phyloP scores from a whole-genome alignment of 2,329 filamentous ascomycete genomes.

The Colletotrichum viniferum region DNA sequence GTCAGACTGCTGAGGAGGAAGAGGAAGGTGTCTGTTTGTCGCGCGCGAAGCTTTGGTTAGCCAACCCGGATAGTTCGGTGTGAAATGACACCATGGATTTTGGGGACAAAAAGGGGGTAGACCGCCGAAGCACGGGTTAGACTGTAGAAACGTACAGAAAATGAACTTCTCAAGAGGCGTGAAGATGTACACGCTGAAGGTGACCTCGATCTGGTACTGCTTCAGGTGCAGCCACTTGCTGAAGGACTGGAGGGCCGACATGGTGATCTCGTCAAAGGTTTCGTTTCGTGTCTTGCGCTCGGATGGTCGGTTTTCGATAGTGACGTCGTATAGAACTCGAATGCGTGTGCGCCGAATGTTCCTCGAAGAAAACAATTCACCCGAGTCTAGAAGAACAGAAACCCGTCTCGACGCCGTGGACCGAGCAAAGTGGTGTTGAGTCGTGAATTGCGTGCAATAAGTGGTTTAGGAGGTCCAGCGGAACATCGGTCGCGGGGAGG shows the following conservation, averaged over 20 bases:
- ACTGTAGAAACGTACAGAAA: slow-evolving; percentile 74
- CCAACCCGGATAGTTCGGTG: neutral
- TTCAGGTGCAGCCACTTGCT: slow-evolving; percentile 91
- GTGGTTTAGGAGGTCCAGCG: neutral
- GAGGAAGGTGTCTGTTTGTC: slow-evolving; percentile 76
- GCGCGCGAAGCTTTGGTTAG: neutral
- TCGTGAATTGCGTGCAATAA: neutral
- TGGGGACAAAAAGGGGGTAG: neutral
- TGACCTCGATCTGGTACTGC: slow-evolving; percentile 98
- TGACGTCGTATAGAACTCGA: neutral
- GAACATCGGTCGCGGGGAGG: neutral
- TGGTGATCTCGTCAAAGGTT: neutral
- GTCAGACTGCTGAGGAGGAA: slow-evolving; percentile 90
- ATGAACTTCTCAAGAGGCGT: slow-evolving; percentile 95
- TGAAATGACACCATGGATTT: neutral
- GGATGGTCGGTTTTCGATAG: neutral
- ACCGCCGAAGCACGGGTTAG: neutral
- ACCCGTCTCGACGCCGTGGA: neutral
- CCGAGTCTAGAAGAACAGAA: neutral
- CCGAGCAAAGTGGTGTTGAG: neutral
- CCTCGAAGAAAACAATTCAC: neutral
- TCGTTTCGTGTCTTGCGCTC: neutral
- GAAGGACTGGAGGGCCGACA: slow-evolving; percentile 55
- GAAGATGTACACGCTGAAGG: slow-evolving; percentile 95
- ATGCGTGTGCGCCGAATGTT: neutral